These are phyloP conservation scores for Pseudoperonospora humuli DNA, from an alignment of 352 stramenopile genomes.

Conservation along the genomic window DNA sequence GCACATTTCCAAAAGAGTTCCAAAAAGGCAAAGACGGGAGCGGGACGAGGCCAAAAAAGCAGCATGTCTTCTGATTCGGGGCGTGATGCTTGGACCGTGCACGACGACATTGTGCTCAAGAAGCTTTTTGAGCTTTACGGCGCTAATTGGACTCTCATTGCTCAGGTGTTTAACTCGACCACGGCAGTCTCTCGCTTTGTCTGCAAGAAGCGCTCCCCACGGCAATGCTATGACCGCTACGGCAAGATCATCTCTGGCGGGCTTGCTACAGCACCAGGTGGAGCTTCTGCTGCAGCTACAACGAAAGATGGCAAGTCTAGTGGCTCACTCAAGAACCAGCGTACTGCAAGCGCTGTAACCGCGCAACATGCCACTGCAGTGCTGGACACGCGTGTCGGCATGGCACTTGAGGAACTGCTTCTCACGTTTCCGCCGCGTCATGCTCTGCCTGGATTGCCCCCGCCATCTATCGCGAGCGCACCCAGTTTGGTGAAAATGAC, in stretches of 20 bases:
- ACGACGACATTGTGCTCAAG: constrained; percentile 74
- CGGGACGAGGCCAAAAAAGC: constrained; percentile 40
- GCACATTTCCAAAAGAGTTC: constrained; percentile 16
- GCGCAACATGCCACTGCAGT: constrained; percentile 36
- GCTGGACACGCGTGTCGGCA: constrained; percentile 52
- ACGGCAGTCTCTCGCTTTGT: constrained; percentile 67
- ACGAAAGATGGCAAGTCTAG: constrained; percentile 38
- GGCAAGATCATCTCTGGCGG: constrained; percentile 72
- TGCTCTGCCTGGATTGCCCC: constrained; percentile 53
- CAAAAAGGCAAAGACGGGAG: constrained; percentile 60
- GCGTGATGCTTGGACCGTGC: constrained; percentile 53
- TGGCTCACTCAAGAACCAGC: constrained; percentile 33
- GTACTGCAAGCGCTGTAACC: constrained; percentile 27
- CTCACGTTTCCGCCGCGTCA: constrained; percentile 40
- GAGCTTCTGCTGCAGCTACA: constrained; percentile 2
- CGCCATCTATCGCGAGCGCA: constrained; percentile 47
- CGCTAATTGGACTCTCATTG: constrained; percentile 83
- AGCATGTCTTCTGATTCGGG: constrained; percentile 52
- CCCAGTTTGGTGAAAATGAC: constrained; percentile 47
- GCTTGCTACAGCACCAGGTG: constrained; percentile 13
- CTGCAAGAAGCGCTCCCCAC: constrained; percentile 63
- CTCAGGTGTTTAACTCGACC: constrained; percentile 73
- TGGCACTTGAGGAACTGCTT: constrained; percentile 47
- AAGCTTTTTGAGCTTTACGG: constrained; percentile 84
- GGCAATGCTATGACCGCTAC: constrained; percentile 83